Percentiles rank a stretch among this genome's conserved stretches.
Evolutionary conservation across 805 yeast genomes (phyloP).

Genomic region (Myxozyma nipponensis): DNA sequence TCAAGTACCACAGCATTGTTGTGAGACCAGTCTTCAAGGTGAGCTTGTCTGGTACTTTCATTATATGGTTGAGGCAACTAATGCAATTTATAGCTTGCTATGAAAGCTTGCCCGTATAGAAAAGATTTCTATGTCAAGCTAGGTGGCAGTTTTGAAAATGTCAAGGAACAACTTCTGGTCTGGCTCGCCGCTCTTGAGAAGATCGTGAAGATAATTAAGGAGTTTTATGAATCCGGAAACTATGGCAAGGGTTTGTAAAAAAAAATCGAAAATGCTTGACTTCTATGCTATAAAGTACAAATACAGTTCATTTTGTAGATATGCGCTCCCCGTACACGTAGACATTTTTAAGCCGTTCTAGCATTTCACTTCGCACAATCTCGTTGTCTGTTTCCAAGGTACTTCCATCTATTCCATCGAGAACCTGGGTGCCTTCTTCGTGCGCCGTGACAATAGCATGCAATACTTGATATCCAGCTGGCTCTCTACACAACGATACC

Average conservation of each 20-base stretch:
- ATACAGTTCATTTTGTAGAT: not conserved
- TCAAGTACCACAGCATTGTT: constrained; percentile 76
- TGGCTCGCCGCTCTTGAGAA: constrained; percentile 78
- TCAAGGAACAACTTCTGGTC: constrained; percentile 55
- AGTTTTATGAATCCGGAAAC: constrained; percentile 72
- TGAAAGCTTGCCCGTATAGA: constrained; percentile 93
- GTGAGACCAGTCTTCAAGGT: constrained; percentile 78
- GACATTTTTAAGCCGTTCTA: not conserved
- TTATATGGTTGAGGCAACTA: not conserved
- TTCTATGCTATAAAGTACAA: not conserved
- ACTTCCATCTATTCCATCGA: too few relatives aligned
- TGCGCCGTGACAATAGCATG: not conserved
- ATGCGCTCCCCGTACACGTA: not conserved
- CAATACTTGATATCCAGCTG: not conserved
- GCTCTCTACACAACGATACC: not conserved
- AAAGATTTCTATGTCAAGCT: constrained; percentile 77
- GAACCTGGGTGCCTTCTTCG: too few relatives aligned
- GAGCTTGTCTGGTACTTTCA: not conserved
- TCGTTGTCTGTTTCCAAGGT: too few relatives aligned
- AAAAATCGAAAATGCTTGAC: not conserved
- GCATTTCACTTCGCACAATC: not conserved
- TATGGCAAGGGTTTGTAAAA: constrained; percentile 82
- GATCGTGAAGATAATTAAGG: constrained; percentile 68
- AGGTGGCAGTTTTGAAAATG: constrained; percentile 70
- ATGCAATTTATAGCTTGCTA: constrained; percentile 51